A percentile compares a stretch with the other conserved stretches of the same genome.
Conservation (phyloP, 495 filamentous ascomycete genomes). For the Trichoderma gamsii region DNA sequence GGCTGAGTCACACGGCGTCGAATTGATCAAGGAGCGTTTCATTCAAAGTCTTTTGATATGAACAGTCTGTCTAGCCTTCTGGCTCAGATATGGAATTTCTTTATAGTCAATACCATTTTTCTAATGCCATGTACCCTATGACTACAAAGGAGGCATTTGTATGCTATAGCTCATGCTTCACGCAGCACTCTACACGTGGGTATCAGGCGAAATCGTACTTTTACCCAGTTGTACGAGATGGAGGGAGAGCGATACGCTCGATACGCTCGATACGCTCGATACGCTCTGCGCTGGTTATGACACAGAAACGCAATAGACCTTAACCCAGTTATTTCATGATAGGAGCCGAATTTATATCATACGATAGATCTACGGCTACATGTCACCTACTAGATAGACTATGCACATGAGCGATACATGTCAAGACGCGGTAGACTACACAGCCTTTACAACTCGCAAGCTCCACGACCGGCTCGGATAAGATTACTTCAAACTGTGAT, state of each 20-base stretch:
- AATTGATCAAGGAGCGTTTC: no score
- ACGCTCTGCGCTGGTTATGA: background rate
- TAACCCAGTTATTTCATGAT: background rate
- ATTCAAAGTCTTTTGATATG: no score
- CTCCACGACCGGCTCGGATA: conserved; percentile 16
- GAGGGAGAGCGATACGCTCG: background rate
- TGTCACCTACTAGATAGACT: background rate
- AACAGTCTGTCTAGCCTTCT: no score
- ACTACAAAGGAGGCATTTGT: no score
- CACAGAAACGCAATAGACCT: background rate
- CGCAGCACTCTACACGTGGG: no score
- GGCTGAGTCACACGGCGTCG: no score
- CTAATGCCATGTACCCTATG: no score
- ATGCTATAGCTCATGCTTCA: no score
- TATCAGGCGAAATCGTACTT: background rate
- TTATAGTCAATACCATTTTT: no score
- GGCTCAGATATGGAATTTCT: no score
- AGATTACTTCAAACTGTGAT: conserved; percentile 25
- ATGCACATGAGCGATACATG: no score
- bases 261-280: no score
- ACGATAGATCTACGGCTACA: background rate
- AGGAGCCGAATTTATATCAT: background rate
- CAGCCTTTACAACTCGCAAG: background rate
- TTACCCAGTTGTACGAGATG: background rate
- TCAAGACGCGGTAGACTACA: background rate